phyloP scores from a whole-genome alignment of 345 rosid species.

The Pistacia vera region DNA sequence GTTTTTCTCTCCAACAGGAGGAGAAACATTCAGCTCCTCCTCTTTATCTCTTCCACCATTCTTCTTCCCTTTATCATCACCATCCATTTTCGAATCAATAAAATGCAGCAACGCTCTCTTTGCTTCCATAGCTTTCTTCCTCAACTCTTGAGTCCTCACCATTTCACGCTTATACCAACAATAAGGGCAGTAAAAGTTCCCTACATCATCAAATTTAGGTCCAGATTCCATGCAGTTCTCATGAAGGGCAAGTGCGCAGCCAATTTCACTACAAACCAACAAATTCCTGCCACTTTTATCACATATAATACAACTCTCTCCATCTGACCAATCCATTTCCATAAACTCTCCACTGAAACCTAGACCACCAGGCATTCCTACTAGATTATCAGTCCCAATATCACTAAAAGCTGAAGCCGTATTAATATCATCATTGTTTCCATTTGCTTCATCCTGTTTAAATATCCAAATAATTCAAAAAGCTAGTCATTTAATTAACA shows the following conservation, averaged over 20 bases:
- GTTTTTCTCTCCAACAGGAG: background rate
- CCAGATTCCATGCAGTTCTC: slow-evolving; percentile 32
- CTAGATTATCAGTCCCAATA: background rate
- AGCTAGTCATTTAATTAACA: background rate
- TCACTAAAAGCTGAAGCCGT: slow-evolving; percentile 2
- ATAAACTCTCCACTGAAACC: slow-evolving; percentile 5
- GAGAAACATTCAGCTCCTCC: background rate
- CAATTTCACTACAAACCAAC: slow-evolving; percentile 40
- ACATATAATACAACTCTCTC: slow-evolving; percentile 37
- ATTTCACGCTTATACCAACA: slow-evolving; percentile 55
- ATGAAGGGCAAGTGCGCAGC: slow-evolving; percentile 51
- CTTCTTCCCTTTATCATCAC: slow-evolving; percentile 14
- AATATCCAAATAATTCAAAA: background rate
- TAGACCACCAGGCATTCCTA: background rate
- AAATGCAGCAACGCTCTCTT: slow-evolving; percentile 33
- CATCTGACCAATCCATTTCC: slow-evolving; percentile 19
- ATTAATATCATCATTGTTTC: background rate
- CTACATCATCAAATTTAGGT: slow-evolving; percentile 46
- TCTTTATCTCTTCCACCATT: background rate
- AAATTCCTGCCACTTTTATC: slow-evolving; percentile 35
- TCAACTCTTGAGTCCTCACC: slow-evolving; percentile 26
- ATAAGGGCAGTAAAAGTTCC: slow-evolving; percentile 62
- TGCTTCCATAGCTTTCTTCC: slow-evolving; percentile 34
- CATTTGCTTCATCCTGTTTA: slow-evolving; percentile 28
- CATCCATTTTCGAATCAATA: slow-evolving; percentile 17